Base-by-base conservation (phyloP, 441 rosid species). In the Macaranga tanarius region DNA sequence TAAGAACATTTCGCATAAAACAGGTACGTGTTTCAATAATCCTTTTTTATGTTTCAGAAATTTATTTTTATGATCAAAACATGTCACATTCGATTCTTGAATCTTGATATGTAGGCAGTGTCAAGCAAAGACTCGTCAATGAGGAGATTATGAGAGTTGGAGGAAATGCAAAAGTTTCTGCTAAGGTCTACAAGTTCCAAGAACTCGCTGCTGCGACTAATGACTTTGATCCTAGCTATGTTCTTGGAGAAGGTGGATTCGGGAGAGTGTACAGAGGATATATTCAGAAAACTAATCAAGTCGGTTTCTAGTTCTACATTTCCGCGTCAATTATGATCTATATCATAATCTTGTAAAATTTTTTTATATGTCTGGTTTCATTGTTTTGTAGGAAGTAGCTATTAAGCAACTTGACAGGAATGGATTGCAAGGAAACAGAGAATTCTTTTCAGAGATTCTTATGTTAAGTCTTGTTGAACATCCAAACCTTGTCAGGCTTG, bases 171-270 rank as follows among this genome's bases (percentile, higher is more conserved):
- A 86, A 86, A 71, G 83, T 88, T 42, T 71, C 84, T 65, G 87
- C 92, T 38, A 82, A 81, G 59, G 78, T 83, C 63, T 89, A 89
- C 73, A 77, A 88, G 25, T 90, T 81, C 75, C 74, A 81, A 26
- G 93, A 93, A 75, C 86, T 93, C 2, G 84, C 82, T 34, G 77
- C 57, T 2, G 98, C 97, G 9, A 90, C 96, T 5, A 62, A 81
- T 13, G 85, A 84, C 75, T 91, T 93, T 75, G 74, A 83, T 71
- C 82, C 81, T 0, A 82, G 88, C 8, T 79, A 74, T 76, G 79
- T 81, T 65, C 79, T 93, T 5, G 98, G 98, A 20, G 97, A 93
- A 88, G 98, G 96, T n/a, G 98, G 98, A 51, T 93, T 89, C 42
- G 98, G 98, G 51, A 90, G 89, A 80, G 97, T 90, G 22, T 93